Evolutionary conservation across 176 grass and related monocot species (phyloP).

Genomic region (Carex parvula): DNA sequence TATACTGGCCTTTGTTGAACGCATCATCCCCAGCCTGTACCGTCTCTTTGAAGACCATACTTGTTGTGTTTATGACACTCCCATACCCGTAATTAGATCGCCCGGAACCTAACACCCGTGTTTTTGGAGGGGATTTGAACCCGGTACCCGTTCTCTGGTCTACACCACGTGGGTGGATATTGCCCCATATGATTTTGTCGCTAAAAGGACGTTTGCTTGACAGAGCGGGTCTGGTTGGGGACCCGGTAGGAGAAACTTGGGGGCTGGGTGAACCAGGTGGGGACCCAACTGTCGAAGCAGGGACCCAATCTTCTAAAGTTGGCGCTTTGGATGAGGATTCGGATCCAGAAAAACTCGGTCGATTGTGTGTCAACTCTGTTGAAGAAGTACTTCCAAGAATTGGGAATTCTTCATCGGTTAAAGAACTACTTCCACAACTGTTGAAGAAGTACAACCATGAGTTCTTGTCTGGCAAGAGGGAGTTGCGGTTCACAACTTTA

Average conservation of each 20-base stretch:
- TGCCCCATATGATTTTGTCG: slow-evolving; percentile 27
- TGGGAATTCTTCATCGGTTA: too few species aligned
- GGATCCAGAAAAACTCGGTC: too few species aligned
- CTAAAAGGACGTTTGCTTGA: not conserved
- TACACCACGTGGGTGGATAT: slow-evolving; percentile 47
- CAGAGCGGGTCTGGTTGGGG: not conserved
- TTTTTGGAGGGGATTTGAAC: slow-evolving; percentile 23
- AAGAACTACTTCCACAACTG: too few species aligned
- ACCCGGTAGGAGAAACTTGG: not conserved
- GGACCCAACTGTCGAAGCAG: not conserved
- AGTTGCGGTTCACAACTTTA: too few species aligned
- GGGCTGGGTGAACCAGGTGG: not conserved
- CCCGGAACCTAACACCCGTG: slow-evolving; percentile 54
- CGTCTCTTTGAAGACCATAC: slow-evolving; percentile 27
- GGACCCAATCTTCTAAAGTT: not conserved
- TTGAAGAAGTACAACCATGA: too few species aligned
- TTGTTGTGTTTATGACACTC: slow-evolving; percentile 43
- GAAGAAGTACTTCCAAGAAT: too few species aligned
- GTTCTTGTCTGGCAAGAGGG: too few species aligned
- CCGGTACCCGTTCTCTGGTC: slow-evolving; percentile 24
- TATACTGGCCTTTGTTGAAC: slow-evolving; percentile 54
- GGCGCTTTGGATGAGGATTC: not conserved
- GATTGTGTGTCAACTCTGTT: too few species aligned
- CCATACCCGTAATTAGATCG: slow-evolving; percentile 67
- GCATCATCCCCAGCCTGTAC: slow-evolving; percentile 51